phyloP scores from a whole-genome alignment of 306 rosid genomes.

The Vicia villosa region DNA sequence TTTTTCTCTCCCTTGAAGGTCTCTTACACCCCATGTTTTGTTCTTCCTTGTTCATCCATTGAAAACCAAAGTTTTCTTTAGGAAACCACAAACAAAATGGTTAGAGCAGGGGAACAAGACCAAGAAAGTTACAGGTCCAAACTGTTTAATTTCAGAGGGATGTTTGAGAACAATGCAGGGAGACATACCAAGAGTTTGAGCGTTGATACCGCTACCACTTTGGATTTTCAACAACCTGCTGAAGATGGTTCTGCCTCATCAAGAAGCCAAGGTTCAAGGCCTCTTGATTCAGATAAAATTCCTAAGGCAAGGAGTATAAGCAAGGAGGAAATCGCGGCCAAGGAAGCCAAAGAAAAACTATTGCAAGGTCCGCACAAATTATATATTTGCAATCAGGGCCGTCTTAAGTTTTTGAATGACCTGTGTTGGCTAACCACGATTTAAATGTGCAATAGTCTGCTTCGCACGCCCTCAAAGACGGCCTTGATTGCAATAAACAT shows the following conservation, averaged over 20 bases:
- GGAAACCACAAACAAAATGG: conserved; percentile 43
- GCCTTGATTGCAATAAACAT: neutral
- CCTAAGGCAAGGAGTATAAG: conserved; percentile 37
- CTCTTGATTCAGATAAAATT: conserved; percentile 33
- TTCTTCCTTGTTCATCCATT: conserved; percentile 44
- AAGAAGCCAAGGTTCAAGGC: conserved; percentile 52
- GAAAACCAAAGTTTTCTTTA: conserved; percentile 9
- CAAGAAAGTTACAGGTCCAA: conserved; percentile 47
- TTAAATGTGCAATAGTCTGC: too few relatives aligned
- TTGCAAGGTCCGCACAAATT: conserved; percentile 33
- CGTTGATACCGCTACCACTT: conserved; percentile 36
- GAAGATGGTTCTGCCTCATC: conserved; percentile 47
- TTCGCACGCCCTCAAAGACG: too few relatives aligned
- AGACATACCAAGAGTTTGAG: conserved; percentile 64
- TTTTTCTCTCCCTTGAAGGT: conserved; percentile 34
- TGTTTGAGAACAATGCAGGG: conserved; percentile 37
- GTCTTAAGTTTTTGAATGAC: too few relatives aligned
- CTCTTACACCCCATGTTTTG: conserved; percentile 50
- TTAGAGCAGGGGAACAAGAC: conserved; percentile 49
- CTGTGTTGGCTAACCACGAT: too few relatives aligned
- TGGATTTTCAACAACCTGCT: conserved; percentile 15
- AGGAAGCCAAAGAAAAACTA: conserved; percentile 56
- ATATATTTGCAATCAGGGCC: too few relatives aligned
- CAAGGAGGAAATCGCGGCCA: conserved; percentile 53
- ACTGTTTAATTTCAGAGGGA: conserved; percentile 48